These are phyloP conservation scores for Capronia epimyces DNA, from an alignment of 2,329 filamentous ascomycete genomes.

Conservation along the genomic window DNA sequence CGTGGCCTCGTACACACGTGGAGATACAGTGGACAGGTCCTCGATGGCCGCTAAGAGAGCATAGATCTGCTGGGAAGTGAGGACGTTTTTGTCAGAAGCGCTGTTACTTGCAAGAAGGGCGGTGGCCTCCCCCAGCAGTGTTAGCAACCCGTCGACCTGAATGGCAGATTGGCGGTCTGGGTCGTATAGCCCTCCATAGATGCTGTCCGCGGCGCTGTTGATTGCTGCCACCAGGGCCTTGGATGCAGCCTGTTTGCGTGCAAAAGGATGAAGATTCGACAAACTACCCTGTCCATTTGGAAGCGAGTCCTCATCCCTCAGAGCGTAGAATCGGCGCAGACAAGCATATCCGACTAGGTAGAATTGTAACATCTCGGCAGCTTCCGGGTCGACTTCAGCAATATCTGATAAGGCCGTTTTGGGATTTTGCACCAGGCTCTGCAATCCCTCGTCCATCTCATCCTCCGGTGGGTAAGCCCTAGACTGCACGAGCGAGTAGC, in stretches of 20 bases:
- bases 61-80: slow-evolving; percentile 68
- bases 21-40: slow-evolving; percentile 69
- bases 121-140: slow-evolving; percentile 75
- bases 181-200: slow-evolving; percentile 85
- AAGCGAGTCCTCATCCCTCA: slow-evolving; percentile 61
- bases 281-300: slow-evolving; percentile 31
- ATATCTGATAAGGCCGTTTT: slow-evolving; percentile 66
- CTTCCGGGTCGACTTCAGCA: slow-evolving; percentile 69
- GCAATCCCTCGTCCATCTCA: slow-evolving; percentile 69
- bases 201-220: slow-evolving; percentile 79
- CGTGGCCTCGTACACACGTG: slow-evolving; percentile 66
- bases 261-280: slow-evolving; percentile 42
- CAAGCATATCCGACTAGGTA: slow-evolving; percentile 91
- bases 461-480: slow-evolving; percentile 66
- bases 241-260: slow-evolving; percentile 64
- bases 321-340: slow-evolving; percentile 79
- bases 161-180: slow-evolving; percentile 73
- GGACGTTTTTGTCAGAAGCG: slow-evolving; percentile 45
- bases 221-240: slow-evolving; percentile 75
- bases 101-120: slow-evolving; percentile 61
- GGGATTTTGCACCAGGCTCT: slow-evolving; percentile 64
- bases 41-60: slow-evolving; percentile 70
- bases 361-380: slow-evolving; percentile 74
- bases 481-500: slow-evolving; percentile 80
- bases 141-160: slow-evolving; percentile 78